phyloP scores from a whole-genome alignment of 495 filamentous ascomycete genomes.

The Delitschia confertaspora region DNA sequence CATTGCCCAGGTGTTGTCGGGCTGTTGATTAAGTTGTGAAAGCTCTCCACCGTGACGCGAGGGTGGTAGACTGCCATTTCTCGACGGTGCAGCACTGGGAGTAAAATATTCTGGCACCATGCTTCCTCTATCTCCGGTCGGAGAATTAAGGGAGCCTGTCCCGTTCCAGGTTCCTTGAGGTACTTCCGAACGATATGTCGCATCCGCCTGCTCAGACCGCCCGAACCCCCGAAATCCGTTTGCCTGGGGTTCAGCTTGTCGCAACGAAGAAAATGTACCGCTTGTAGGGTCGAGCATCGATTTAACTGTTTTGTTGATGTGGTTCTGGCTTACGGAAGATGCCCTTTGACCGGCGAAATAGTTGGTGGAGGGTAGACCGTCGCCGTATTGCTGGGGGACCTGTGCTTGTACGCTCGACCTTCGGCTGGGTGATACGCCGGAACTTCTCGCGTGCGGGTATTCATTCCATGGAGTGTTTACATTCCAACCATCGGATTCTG shows the following conservation, averaged over 20 bases:
- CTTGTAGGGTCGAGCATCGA: constrained; percentile 20
- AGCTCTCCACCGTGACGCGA: constrained; percentile 36
- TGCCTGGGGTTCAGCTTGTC: constrained; percentile 10
- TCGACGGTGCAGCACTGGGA: constrained; percentile 32
- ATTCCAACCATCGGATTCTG: constrained; percentile 53
- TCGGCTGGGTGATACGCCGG: constrained; percentile 45
- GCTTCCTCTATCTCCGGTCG: constrained; percentile 31
- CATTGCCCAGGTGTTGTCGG: constrained; percentile 13
- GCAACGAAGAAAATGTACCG: constrained; percentile 15
- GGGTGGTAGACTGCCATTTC: constrained; percentile 37
- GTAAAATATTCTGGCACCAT: constrained; percentile 28
- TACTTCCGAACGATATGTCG: constrained; percentile 7
- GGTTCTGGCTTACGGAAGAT: constrained; percentile 8
- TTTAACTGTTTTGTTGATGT: constrained; percentile 17
- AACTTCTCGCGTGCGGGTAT: constrained; percentile 39
- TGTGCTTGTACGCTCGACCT: constrained; percentile 38
- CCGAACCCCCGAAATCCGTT: constrained; percentile 17
- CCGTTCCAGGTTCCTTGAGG: constrained; percentile 25
- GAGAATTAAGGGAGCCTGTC: constrained; percentile 26
- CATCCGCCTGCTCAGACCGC: constrained; percentile 9
- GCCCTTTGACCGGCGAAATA: constrained; percentile 11
- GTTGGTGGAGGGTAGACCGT: constrained; percentile 4
- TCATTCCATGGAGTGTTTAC: constrained; percentile 49
- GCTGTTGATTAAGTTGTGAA: constrained; percentile 15
- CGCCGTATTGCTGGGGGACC: constrained; percentile 16